Base-by-base conservation (phyloP, 2,329 filamentous ascomycete species). In the Colletotrichum higginsianum region DNA sequence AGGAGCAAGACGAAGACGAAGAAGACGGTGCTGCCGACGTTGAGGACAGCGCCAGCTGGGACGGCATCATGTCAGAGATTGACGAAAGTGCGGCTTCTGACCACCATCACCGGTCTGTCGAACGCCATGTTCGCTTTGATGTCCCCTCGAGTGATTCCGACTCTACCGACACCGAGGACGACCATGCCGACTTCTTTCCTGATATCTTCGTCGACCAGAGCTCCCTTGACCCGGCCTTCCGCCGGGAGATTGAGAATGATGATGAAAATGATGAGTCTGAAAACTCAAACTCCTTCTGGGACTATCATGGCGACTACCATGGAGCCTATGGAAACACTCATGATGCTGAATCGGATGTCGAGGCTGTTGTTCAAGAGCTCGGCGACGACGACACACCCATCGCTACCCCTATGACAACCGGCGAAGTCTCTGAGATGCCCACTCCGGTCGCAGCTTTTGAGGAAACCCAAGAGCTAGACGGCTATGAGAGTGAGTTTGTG, bases 121-220 rank as follows among this genome's bases (percentile, higher is more conserved):
- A 88, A 74, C 90, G 93, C 71, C 92, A 92, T 75, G 94, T 96
- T 53, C 93, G 92, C 76, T 96, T 96, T 77, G 87, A 89, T 66
- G 86, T 92, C 50, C 87, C 91, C 69, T 87, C 88, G 71, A 92
- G 92, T 67, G 92, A 94, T 75, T 92, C 88, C 65, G 88, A 91
- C 71, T 89, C 88, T 3, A 91, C 90, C 64, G 90, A 91, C 61
- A 89, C 86, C 4, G 89, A 91, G 49, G 87, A 90, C 70, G 88
- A 91, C 74, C 82, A 87, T 56, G 87, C 89, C 71, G 89, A 90
- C 74, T 89, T 94, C 74, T 94, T 94, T 73, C 92, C 93, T 1
- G 91, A 95, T 78, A 91, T 96, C 71, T 96, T 96, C 80, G 86
- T 95, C 67, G 90, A 93, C 61, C 92, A 95, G 80, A 92, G 90